Base-by-base conservation (phyloP, 2,329 filamentous ascomycete genomes). In the Incumbomyces delicatus region DNA sequence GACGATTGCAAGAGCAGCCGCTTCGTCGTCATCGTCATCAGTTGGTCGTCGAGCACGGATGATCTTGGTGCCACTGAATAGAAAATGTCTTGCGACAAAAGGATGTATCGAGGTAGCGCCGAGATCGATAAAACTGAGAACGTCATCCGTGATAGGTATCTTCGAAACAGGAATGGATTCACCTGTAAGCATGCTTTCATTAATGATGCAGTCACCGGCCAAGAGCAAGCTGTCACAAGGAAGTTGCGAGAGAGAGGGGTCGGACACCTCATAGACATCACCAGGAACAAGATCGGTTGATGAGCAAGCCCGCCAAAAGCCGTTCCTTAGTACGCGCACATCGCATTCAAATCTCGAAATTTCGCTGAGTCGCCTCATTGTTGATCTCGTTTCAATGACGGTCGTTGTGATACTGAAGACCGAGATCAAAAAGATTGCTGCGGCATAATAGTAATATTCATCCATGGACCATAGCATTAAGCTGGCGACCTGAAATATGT, bases 141-240 rank as follows among this genome's bases (percentile, higher is more conserved):
- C 81, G 51, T 90, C 81, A 60, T 95, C 82, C 1, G 78, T 87
- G 2, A 87, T 81, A 1, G 92, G 89, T 1, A 81, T 74, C 65
- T 98, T 98, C 2, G 89, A 95, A 1, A 98, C 90, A 2, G 92
- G 94, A 3, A 98, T 89, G 34, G 92, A 96, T 71, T 98, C 92
- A 48, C 90, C 80, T 33, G 92, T 98, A 31, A 98, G 77, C 92
- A 98, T 98, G 67, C 92, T 96, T 67, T 98, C 92, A 60, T 98
- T 98, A 54, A 98, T 89, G 52, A 98, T 96, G 60, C 89, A 95
- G 66, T 98, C 94, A 34, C 92, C 94, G 44, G 86, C 87, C 0
- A 98, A 74, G 5, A 98, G 70, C 30, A 98, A 70, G 63, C 90
- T 94, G 64, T 98, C 92, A 59, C 87, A 92, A 1, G 92, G 92